Evolutionary conservation across 176 grass and related monocot genomes (phyloP).

Genomic region (Saccharum spontaneum): DNA sequence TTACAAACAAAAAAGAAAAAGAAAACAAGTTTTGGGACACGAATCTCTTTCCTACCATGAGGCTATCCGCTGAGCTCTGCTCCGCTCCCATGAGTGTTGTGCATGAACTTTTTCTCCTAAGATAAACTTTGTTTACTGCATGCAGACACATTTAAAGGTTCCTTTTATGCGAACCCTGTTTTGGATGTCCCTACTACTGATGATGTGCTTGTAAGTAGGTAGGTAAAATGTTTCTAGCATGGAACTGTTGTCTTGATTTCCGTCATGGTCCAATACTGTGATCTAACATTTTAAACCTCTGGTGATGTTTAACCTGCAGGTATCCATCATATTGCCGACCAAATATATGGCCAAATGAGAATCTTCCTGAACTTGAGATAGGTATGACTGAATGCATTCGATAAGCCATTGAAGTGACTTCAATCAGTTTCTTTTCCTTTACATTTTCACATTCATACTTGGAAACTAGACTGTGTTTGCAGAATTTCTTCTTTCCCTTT

Average conservation of each 20-base stretch:
- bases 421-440: neutral
- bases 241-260: neutral
- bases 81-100: neutral
- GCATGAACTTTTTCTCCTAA: neutral
- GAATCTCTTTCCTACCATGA: neutral
- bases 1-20: neutral
- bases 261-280: neutral
- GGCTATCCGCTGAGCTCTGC: neutral
- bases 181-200: conserved; percentile 75
- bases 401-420: neutral
- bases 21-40: neutral
- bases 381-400: conserved; percentile 39
- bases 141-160: conserved; percentile 93
- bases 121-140: conserved; percentile 7
- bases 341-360: conserved; percentile 76
- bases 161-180: conserved; percentile 95
- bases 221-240: conserved; percentile 50
- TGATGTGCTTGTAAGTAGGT: conserved; percentile 58
- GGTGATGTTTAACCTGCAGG: conserved; percentile 39
- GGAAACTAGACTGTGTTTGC: neutral
- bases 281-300: neutral
- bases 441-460: neutral
- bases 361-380: conserved; percentile 74
- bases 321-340: conserved; percentile 91
- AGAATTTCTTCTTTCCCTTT: neutral